A percentile compares a stretch with the other conserved stretches of the same genome.
Evolutionary conservation across 1,139 yeast species (phyloP).

Genomic region (Pichia norvegensis): DNA sequence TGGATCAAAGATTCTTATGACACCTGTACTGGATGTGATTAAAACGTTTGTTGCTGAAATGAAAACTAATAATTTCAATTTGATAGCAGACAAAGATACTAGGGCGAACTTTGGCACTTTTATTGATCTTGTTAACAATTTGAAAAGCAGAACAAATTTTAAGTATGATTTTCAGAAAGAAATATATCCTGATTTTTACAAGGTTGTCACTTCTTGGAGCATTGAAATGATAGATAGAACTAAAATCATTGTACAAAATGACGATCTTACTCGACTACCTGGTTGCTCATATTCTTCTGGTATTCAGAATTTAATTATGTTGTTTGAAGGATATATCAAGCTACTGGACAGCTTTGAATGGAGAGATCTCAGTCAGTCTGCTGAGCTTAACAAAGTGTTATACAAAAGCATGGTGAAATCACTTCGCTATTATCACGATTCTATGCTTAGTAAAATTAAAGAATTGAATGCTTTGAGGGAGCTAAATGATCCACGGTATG

Average conservation of each 20-base stretch:
- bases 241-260: constrained; percentile 18
- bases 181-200: constrained; percentile 19
- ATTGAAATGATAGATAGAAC: constrained; percentile 19
- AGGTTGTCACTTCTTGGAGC: constrained; percentile 22
- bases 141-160: constrained; percentile 17
- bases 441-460: constrained; percentile 15
- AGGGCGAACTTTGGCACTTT: constrained; percentile 18
- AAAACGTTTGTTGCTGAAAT: constrained; percentile 6
- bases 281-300: constrained; percentile 24
- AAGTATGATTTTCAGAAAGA: constrained; percentile 21
- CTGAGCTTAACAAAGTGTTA: constrained; percentile 19
- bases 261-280: constrained; percentile 17
- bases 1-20: constrained; percentile 16
- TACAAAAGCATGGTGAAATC: constrained; percentile 20
- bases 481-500: constrained; percentile 14
- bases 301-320: constrained; percentile 22
- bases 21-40: constrained; percentile 14
- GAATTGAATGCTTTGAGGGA: constrained; percentile 14
- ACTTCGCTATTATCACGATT: constrained; percentile 17
- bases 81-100: constrained; percentile 7
- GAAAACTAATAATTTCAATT: constrained; percentile 6
- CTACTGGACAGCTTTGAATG: constrained; percentile 24
- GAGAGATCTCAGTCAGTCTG: constrained; percentile 20
- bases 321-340: constrained; percentile 24
- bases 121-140: constrained; percentile 17